Evolutionary conservation across 2,329 filamentous ascomycete species (phyloP), one percentile per base, ranked within the genome.

Genomic region (Sporothrix globosa): DNA sequence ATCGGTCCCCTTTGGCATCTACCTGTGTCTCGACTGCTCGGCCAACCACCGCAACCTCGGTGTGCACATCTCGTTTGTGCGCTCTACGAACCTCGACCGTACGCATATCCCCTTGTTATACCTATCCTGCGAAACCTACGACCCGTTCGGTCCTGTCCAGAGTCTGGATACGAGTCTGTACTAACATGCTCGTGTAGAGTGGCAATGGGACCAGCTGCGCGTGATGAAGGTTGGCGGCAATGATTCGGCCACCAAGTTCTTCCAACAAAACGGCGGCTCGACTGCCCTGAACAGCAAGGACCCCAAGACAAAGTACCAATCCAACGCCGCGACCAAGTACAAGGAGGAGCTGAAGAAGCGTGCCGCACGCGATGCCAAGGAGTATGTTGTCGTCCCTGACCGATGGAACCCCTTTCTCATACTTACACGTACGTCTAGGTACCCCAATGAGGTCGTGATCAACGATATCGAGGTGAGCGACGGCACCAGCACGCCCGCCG

Each of bases 201-300:
- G 96, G 96, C 93, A 97, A 91, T 99, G 96, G 96, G 93, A 97
- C 75, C 96, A 99, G 81, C 87, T 99, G 72, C 92, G 96, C 68
- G 82, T 95, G 71, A 98, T 99, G 95, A 99, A 99, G 83, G 93
- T 98, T 19, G 96, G 96, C 74, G 96, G 96, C 71, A 99, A 99
- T 78, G 95, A 98, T 82, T 97, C 93, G 71, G 96, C 96, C 65
- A 97, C 94, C 77, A 97, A 97, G 82, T 99, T 93, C 85, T 99
- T 98, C 85, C 94, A 97, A 82, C 91, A 93, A 76, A 96, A 99
- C 79, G 96, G 96, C 74, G 96, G 96, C 73, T 94, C 92, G 53
- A 94, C 95, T 66, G 95, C 95, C 69, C 87, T 99, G 73, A 93
- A 93, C 75, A 97, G 93, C 87, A 98, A 98, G 82, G 96, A 99